phyloP scores from a whole-genome alignment of 352 stramenopile genomes.

The Phytophthora chlamydospora region DNA sequence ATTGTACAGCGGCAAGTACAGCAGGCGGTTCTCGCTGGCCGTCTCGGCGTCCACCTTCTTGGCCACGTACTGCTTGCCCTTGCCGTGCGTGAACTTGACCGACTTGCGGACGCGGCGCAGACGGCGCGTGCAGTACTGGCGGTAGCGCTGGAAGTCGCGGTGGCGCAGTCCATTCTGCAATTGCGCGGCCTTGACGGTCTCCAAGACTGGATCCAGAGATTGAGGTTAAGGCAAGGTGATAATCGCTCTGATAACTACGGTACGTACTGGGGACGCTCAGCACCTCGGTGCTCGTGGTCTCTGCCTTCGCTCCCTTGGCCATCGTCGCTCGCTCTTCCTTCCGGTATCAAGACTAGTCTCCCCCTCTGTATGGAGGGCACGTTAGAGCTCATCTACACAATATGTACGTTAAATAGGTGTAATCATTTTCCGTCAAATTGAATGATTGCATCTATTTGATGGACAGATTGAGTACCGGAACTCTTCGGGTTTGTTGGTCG shows the following conservation, averaged over 20 bases:
- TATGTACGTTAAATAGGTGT: not conserved
- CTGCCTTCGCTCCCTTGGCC: constrained; percentile 36
- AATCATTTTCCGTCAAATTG: not conserved
- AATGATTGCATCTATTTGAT: constrained; percentile 14
- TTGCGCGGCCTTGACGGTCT: constrained; percentile 91
- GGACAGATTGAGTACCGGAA: not conserved
- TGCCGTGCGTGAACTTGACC: constrained; percentile 89
- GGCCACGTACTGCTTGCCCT: constrained; percentile 81
- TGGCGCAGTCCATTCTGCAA: constrained; percentile 90
- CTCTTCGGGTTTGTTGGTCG: constrained; percentile 4
- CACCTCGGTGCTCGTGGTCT: constrained; percentile 39
- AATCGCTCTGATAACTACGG: too few species aligned
- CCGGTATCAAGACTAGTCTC: constrained; percentile 22
- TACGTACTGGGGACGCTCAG: constrained; percentile 59
- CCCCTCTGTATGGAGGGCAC: not conserved
- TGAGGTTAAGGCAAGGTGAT: not conserved
- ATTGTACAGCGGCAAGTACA: constrained; percentile 92
- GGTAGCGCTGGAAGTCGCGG: constrained; percentile 92
- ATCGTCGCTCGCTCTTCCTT: constrained; percentile 29
- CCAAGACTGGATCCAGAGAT: constrained; percentile 53
- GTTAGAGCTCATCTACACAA: constrained; percentile 1
- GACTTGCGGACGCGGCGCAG: constrained; percentile 89
- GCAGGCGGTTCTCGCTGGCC: constrained; percentile 63
- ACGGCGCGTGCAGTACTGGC: constrained; percentile 89
- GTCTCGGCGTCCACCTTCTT: constrained; percentile 89